A percentile compares a stretch with the other conserved stretches of the same genome.
phyloP scores from a whole-genome alignment of 73 alveolate species.

The Uronychia setigera region DNA sequence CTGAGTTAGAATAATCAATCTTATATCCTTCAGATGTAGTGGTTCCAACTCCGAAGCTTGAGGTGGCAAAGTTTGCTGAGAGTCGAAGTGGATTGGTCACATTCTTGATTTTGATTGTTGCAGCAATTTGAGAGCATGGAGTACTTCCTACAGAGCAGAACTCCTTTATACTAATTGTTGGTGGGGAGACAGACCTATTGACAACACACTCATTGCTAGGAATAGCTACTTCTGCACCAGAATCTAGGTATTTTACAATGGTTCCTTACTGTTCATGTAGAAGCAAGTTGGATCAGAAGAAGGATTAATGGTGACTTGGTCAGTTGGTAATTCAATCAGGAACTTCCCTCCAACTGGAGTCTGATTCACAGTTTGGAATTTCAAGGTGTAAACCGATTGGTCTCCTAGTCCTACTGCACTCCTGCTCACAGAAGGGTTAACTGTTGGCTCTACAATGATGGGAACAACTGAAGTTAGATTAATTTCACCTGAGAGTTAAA shows the following conservation, averaged over 20 bases:
- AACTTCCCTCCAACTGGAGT: background rate
- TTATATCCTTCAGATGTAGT: slow-evolving; percentile 15
- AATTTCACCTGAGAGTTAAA: background rate
- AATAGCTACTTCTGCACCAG: background rate
- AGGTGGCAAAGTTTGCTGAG: slow-evolving; percentile 37
- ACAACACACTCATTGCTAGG: background rate
- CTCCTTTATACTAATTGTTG: background rate
- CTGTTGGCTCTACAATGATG: background rate
- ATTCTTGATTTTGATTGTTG: slow-evolving; percentile 9
- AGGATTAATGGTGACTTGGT: background rate
- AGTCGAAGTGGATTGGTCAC: slow-evolving; percentile 8
- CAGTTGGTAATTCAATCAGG: background rate
- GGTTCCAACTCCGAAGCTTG: slow-evolving; percentile 17
- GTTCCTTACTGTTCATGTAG: background rate
- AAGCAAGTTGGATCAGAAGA: background rate
- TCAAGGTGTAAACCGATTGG: background rate
- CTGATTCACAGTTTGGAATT: background rate
- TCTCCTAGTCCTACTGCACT: background rate
- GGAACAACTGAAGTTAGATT: background rate
- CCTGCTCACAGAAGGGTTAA: background rate
- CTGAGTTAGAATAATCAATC: slow-evolving; percentile 6
- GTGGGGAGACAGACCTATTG: background rate
- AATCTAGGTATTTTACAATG: background rate
- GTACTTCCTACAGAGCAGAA: slow-evolving; percentile 32
- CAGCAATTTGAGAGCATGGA: slow-evolving; percentile 13